Percentiles rank a stretch among this genome's conserved stretches.
phyloP scores from a whole-genome alignment of 2,329 filamentous ascomycete genomes.

The Colletotrichum scovillei region DNA sequence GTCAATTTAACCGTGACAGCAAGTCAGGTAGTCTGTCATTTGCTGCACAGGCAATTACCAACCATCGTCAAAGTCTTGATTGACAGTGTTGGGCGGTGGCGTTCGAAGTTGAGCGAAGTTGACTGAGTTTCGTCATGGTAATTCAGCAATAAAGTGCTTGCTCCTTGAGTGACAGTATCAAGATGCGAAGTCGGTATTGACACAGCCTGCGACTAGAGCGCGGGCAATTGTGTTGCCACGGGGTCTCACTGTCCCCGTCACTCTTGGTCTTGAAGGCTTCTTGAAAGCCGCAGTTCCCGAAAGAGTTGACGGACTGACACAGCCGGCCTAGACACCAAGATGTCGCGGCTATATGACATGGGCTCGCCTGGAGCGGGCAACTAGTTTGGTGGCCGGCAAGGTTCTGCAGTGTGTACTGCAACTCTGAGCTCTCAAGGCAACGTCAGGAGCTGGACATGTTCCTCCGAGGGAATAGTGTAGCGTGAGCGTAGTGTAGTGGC shows the following conservation, averaged over 20 bases:
- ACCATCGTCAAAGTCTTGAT: background rate
- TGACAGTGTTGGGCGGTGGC: background rate
- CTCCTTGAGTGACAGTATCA: background rate
- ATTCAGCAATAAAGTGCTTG: background rate
- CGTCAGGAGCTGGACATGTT: conserved; percentile 12
- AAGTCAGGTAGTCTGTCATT: conserved; percentile 4
- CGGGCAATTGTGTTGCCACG: background rate
- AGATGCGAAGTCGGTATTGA: background rate
- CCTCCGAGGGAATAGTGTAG: conserved; percentile 4
- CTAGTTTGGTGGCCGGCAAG: background rate
- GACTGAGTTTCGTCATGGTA: background rate
- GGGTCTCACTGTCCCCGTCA: conserved; percentile 1
- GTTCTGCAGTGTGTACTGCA: conserved; percentile 1
- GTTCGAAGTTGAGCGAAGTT: background rate
- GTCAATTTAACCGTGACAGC: conserved; percentile 30
- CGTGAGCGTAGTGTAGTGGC: background rate
- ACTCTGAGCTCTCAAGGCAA: conserved; percentile 5
- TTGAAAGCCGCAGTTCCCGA: conserved; percentile 24
- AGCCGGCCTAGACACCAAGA: background rate
- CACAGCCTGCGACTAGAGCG: background rate
- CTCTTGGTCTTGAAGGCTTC: background rate
- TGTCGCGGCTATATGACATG: conserved; percentile 18
- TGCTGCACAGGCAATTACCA: background rate
- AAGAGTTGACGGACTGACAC: background rate
- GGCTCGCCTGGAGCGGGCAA: background rate